Conservation (phyloP, 2,329 filamentous ascomycete species). For the Aureobasidium leucospermi region DNA sequence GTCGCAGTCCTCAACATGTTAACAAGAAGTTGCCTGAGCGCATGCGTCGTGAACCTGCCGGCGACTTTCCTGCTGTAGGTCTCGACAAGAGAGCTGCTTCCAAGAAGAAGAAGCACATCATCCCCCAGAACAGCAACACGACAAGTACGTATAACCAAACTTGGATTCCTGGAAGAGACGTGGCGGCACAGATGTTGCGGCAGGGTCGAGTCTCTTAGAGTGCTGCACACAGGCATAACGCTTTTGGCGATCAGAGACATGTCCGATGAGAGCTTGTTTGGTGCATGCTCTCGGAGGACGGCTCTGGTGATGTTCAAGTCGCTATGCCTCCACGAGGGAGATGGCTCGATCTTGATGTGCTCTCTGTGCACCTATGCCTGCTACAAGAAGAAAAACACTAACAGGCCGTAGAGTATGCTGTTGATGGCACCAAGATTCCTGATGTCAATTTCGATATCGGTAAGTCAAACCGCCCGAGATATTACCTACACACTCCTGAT, state of each 20-base stretch:
- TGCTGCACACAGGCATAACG: background rate
- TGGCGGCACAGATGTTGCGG: too few relatives aligned
- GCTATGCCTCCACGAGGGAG: too few relatives aligned
- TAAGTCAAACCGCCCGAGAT: slow-evolving; percentile 32
- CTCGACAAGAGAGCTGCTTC: slow-evolving; percentile 5
- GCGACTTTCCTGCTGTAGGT: background rate
- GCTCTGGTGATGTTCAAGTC: too few relatives aligned
- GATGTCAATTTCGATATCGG: slow-evolving; percentile 44
- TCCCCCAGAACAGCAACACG: slow-evolving; percentile 37
- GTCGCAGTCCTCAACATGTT: slow-evolving; percentile 21
- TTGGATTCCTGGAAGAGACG: background rate
- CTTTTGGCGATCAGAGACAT: background rate
- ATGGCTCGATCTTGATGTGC: background rate
- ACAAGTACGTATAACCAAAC: slow-evolving; percentile 28
- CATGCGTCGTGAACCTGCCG: slow-evolving; percentile 1
- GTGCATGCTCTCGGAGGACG: too few relatives aligned
- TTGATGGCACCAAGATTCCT: slow-evolving; percentile 18
- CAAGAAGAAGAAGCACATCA: slow-evolving; percentile 22
- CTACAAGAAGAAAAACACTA: background rate
- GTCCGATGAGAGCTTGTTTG: background rate
- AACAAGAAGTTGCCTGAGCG: slow-evolving; percentile 21
- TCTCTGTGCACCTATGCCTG: too few relatives aligned
- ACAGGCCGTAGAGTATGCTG: slow-evolving; percentile 14
- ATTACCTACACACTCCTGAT: background rate
- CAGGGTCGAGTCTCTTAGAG: too few relatives aligned